Conservation (phyloP, 169 alveolate genomes). For the Plasmodium malariae region DNA sequence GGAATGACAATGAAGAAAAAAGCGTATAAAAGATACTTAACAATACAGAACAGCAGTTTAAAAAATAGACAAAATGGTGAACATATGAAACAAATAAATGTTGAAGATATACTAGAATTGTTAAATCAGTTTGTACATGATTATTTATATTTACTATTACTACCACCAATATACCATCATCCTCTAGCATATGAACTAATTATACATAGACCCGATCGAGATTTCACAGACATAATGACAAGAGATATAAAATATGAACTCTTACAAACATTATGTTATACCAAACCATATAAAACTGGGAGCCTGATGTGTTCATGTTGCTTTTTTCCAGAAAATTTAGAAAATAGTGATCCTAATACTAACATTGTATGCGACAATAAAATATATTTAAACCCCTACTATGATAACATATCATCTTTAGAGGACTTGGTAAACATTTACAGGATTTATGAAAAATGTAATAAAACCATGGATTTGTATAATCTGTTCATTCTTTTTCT, state of each 20-base stretch:
- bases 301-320: conserved; percentile 64
- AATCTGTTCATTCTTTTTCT: conserved; percentile 30
- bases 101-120: conserved; percentile 16
- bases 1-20: conserved; percentile 1
- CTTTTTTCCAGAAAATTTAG: conserved; percentile 2
- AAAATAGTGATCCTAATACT: conserved; percentile 1
- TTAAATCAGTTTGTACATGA: conserved; percentile 41
- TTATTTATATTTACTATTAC: conserved; percentile 26
- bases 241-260: conserved; percentile 64
- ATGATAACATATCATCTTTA: conserved; percentile 39
- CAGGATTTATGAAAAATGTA: conserved; percentile 45
- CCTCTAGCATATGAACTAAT: conserved; percentile 53
- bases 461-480: conserved; percentile 46
- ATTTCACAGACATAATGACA: conserved; percentile 58
- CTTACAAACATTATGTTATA: conserved; percentile 39
- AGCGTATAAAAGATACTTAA: conserved; percentile 30
- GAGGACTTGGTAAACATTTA: conserved; percentile 53
- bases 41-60: conserved; percentile 34
- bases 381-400: conserved; percentile 48
- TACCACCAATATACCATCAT: conserved; percentile 52
- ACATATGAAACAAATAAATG: background rate
- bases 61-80: background rate
- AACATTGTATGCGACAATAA: conserved; percentile 27
- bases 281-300: conserved; percentile 63
- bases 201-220: conserved; percentile 51